A percentile compares a stretch with the other conserved stretches of the same genome.
Conservation (phyloP, 306 rosid species). For the Vigna mungo region DNA sequence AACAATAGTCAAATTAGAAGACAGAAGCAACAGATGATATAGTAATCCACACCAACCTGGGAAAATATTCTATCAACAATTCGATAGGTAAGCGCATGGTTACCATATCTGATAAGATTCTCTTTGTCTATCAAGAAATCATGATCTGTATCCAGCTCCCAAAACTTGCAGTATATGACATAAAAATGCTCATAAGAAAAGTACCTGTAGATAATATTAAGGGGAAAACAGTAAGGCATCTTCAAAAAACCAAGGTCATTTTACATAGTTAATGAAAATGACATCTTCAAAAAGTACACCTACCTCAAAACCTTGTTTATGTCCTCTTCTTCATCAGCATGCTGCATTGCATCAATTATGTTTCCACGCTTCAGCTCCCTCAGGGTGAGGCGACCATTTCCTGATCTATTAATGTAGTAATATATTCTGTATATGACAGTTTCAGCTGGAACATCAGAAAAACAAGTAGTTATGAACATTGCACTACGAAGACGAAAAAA, state of each 20-base stretch:
- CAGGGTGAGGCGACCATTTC: conserved; percentile 86
- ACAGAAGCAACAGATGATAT: conserved; percentile 39
- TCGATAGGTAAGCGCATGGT: conserved; percentile 97
- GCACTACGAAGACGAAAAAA: conserved; percentile 29
- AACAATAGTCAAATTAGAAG: conserved; percentile 34
- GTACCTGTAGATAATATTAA: conserved; percentile 61
- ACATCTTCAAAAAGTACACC: conserved; percentile 31
- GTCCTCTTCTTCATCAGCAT: conserved; percentile 99
- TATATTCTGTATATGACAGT: conserved; percentile 98
- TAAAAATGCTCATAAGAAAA: conserved; percentile 98
- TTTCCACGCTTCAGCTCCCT: conserved; percentile 97
- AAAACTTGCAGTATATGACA: conserved; percentile 98
- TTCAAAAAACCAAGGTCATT: conserved; percentile 5
- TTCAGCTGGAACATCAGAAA: conserved; percentile 88
- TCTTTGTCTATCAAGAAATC: conserved; percentile 98
- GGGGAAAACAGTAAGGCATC: conserved; percentile 25
- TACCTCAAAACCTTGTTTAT: conserved; percentile 99
- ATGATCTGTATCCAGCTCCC: conserved; percentile 99
- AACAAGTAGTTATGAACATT: conserved; percentile 43
- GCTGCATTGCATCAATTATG: conserved; percentile 97
- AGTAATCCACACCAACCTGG: conserved; percentile 71
- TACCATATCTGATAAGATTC: conserved; percentile 97
- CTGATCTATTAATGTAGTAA: conserved; percentile 94
- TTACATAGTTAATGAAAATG: conserved; percentile 32
- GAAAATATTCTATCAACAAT: conserved; percentile 99